phyloP scores from a whole-genome alignment of 805 yeast species.

The Starmerella etchellsii region DNA sequence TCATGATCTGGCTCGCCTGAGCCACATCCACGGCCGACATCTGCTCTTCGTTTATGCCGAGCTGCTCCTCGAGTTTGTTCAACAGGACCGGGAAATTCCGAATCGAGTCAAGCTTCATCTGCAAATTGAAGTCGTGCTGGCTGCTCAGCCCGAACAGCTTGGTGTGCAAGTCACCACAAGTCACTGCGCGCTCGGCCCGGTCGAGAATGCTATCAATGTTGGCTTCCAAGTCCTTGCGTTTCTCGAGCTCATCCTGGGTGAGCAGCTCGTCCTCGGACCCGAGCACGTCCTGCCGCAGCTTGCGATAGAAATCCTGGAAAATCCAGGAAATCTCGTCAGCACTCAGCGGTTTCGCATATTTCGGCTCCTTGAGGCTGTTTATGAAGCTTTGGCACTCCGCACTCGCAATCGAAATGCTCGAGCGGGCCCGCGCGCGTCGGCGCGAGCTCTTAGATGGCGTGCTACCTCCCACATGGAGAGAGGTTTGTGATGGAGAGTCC shows the following conservation, averaged over 20 bases:
- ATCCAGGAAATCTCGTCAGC: constrained; percentile 30
- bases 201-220: constrained; percentile 24
- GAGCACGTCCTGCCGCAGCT: constrained; percentile 23
- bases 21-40: neutral
- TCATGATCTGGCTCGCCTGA: constrained; percentile 9
- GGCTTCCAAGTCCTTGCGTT: constrained; percentile 23
- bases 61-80: constrained; percentile 2
- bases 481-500: no score
- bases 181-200: constrained; percentile 28
- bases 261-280: constrained; percentile 20
- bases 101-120: constrained; percentile 12
- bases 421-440: constrained; percentile 2
- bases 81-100: constrained; percentile 9
- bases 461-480: no score
- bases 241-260: constrained; percentile 26
- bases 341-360: constrained; percentile 27
- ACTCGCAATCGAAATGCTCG: constrained; percentile 15
- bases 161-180: constrained; percentile 26
- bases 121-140: constrained; percentile 19
- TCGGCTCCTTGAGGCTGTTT: constrained; percentile 28
- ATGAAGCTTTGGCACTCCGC: constrained; percentile 21
- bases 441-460: neutral
- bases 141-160: constrained; percentile 25
- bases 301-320: constrained; percentile 31
- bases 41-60: constrained; percentile 5